Base-by-base conservation (phyloP, 1,284 basidiomycete species). In the Rhodotorula sp. region DNA sequence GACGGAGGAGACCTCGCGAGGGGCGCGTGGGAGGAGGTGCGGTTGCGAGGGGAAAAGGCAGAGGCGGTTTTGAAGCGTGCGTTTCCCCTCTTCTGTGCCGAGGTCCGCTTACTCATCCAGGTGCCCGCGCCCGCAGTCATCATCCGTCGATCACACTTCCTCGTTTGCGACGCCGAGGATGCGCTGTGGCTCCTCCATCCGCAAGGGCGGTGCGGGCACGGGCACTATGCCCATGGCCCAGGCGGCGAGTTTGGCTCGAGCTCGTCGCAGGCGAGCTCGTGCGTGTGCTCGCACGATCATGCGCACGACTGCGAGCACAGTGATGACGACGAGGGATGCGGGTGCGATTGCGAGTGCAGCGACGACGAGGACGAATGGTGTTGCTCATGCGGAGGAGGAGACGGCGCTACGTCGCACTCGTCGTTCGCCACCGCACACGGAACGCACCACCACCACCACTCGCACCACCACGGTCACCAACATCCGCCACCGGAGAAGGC, bases 151-250 rank as follows among this genome's bases (percentile, higher is more conserved):
- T 76, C 74, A 0, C 75, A 76, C 58, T 61, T 67, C 21, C 65
- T 75, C 61, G 74, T 75, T 7, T 68, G 74, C 55, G 67, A 67
- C 36, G 69, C 67, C 32, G 75, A 77, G 50, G 75, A 77, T 50
- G 75, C 75, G 0, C 55, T 70, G 7, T 77, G 75, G 75, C 69
- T 77, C 46, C 46, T 70, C 1, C 67, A 70, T n/a, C 67, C 69
- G 36, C 63, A 71, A 27, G 58, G 61, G n/a, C 56, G 59, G 29
- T 61, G 64, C 41, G 39, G 46, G 27, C 65, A 59, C 50, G 37
- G 46, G 25, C 44, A 59, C 48, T 41, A 48, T 56, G 64, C 15
- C 25, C 15, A 62, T 56, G 50, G 61, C 6, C 29, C 50, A 7
- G 48, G 55, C 6, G 60, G n/a, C 53, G 68, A 59, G 12, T 65